These are phyloP conservation scores for Leccinum cinnamomeum DNA, from an alignment of 1,284 basidiomycete species.

Conservation along the genomic window DNA sequence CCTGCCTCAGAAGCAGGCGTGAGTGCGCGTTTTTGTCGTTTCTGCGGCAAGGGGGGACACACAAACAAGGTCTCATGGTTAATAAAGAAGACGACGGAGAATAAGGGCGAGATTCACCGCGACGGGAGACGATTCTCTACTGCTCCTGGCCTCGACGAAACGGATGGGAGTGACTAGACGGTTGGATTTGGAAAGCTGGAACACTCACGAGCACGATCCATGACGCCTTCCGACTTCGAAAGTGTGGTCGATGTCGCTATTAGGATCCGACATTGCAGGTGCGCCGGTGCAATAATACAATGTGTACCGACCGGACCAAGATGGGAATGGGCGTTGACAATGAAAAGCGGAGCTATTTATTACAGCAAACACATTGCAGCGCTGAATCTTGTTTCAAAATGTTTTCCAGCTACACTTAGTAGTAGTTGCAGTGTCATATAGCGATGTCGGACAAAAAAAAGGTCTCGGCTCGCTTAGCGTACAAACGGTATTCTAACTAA, in stretches of 20 bases:
- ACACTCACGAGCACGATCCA: conserved; percentile 23
- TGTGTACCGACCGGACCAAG: not conserved
- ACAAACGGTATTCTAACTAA: not conserved
- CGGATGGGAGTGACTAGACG: conserved; percentile 5
- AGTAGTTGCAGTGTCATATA: not conserved
- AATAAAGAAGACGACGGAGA: conserved; percentile 1
- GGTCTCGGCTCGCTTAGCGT: not conserved
- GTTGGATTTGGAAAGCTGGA: not conserved
- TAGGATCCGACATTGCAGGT: conserved; percentile 18
- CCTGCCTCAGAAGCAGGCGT: conserved; percentile 54
- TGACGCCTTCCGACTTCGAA: conserved; percentile 24
- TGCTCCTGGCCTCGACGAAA: conserved; percentile 44
- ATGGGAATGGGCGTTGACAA: conserved; percentile 1
- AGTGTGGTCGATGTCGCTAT: conserved; percentile 18
- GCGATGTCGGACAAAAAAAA: not conserved
- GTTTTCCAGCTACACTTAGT: conserved; percentile 10
- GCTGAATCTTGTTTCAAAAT: too few relatives aligned
- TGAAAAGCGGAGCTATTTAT: conserved; percentile 9
- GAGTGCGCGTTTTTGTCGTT: conserved; percentile 45
- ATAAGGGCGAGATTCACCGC: conserved; percentile 34
- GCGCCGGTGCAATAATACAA: not conserved
- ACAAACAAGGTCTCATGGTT: not conserved
- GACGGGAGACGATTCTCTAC: conserved; percentile 53
- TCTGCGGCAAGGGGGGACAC: conserved; percentile 21
- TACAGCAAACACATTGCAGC: conserved; percentile 13